Conservation (phyloP, 75 land plant species). For the Cryptomeria japonica region DNA sequence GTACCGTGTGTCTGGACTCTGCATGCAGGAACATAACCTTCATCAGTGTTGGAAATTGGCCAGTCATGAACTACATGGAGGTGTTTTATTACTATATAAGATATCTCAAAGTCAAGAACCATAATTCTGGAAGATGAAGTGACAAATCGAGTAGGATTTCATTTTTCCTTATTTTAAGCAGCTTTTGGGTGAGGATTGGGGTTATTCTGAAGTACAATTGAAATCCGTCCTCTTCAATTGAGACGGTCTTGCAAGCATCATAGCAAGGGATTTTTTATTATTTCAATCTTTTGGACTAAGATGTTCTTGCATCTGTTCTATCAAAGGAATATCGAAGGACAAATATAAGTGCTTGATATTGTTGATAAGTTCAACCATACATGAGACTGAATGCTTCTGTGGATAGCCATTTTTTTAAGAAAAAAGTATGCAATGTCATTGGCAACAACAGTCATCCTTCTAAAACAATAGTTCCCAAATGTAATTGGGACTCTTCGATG, state of each 20-base stretch:
- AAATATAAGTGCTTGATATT: not conserved
- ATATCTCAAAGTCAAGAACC: not conserved
- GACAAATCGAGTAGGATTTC: not conserved
- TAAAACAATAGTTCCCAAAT: not conserved
- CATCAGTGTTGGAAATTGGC: not conserved
- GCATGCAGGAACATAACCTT: not conserved
- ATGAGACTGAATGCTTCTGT: not conserved
- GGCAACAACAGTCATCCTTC: not conserved
- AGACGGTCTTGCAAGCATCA: not conserved
- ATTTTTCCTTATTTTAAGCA: not conserved
- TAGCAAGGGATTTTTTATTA: not conserved
- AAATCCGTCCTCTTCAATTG: not conserved
- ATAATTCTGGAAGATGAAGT: not conserved
- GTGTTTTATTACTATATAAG: not conserved
- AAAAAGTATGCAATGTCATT: not conserved
- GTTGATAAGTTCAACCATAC: not conserved
- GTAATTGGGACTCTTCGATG: not conserved
- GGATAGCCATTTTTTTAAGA: not conserved
- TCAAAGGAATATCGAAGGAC: not conserved
- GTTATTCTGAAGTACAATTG: not conserved
- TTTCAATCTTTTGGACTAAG: not conserved
- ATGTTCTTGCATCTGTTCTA: not conserved
- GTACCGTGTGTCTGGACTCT: not conserved
- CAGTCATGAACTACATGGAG: not conserved
- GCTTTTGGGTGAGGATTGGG: not conserved